Evolutionary conservation across 768 basidiomycete species (phyloP), one percentile per base, ranked within the genome.

Genomic region (Agaricus subrufescens): DNA sequence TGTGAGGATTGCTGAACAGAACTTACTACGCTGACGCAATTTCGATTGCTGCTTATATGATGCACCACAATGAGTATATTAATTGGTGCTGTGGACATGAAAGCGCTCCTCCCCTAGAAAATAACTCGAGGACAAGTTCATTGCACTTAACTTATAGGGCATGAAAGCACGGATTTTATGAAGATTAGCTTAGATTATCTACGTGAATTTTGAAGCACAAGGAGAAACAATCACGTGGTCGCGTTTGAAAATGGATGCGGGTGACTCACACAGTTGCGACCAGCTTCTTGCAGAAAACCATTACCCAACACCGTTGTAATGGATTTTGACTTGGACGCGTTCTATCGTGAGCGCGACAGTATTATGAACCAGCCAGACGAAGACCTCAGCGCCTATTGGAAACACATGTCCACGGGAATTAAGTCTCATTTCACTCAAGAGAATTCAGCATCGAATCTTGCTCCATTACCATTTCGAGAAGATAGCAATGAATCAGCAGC

Each of bases 361-460:
- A 74, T 72, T 8, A 80, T 85, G 81, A 74, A 71, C 46, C 57
- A 80, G 15, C 78, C 81, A 3, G 78, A 83, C 39, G 81, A 84
- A 64, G 76, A 79, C 39, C 59, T 79, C 46, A 71, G 78, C 14
- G 75, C 77, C 45, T 85, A 80, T 60, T 59, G 80, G 46, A 66
- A 67, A 44, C 67, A 74, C 29, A 62, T 72, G 39, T 58, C 62
- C 26, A 39, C 27, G 42, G 43, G 34, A 25, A 56, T 4, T n/a
- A 34, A 56, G 48, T 38, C 49, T 45, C 55, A 56, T 50, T 37
- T 56, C 30, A 50, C 30, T 29, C 40, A 50, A 38, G 31, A 19
- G 5, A 43, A 27, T 45, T 50, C 31, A 44, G 43, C n/a, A 14
- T 3, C 52, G 46, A 50, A n/a, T 23, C 43, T 44, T 26, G 43